phyloP scores from a whole-genome alignment of 805 yeast genomes.

The Candida gorgasii region DNA sequence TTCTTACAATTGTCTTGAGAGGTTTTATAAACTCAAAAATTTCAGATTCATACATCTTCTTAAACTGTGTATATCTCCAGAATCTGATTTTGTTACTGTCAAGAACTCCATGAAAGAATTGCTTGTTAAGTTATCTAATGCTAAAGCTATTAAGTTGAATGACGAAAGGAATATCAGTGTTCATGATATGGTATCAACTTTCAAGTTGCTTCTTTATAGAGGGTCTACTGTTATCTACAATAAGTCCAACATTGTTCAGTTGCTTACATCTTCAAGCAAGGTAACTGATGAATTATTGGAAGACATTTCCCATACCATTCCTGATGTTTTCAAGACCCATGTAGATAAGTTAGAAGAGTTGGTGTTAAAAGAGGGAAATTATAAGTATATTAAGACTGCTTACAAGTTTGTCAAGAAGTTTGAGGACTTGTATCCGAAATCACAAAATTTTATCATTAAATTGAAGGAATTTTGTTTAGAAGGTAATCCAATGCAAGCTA shows the following conservation, averaged over 20 bases:
- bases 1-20: slow-evolving; percentile 50
- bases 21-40: slow-evolving; percentile 57
- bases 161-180: slow-evolving; percentile 38
- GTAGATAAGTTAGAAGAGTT: slow-evolving; percentile 48
- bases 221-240: slow-evolving; percentile 63
- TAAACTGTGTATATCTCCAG: slow-evolving; percentile 52
- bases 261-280: slow-evolving; percentile 50
- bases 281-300: slow-evolving; percentile 57
- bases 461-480: slow-evolving; percentile 46
- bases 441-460: slow-evolving; percentile 43
- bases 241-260: slow-evolving; percentile 57
- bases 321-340: slow-evolving; percentile 65
- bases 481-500: slow-evolving; percentile 64
- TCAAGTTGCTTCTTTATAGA: slow-evolving; percentile 62
- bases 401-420: slow-evolving; percentile 57
- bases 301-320: slow-evolving; percentile 58
- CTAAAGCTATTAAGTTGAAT: slow-evolving; percentile 45
- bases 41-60: slow-evolving; percentile 59
- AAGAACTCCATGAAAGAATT: slow-evolving; percentile 65
- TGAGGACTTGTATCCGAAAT: slow-evolving; percentile 48
- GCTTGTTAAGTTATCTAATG: slow-evolving; percentile 52
- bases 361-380: slow-evolving; percentile 25
- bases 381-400: slow-evolving; percentile 55
- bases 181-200: slow-evolving; percentile 50
- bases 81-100: slow-evolving; percentile 61